These are phyloP conservation scores for Antitrichia curtipendula DNA, from an alignment of 225 moss, liverwort and hornwort species.

Conservation along the genomic window DNA sequence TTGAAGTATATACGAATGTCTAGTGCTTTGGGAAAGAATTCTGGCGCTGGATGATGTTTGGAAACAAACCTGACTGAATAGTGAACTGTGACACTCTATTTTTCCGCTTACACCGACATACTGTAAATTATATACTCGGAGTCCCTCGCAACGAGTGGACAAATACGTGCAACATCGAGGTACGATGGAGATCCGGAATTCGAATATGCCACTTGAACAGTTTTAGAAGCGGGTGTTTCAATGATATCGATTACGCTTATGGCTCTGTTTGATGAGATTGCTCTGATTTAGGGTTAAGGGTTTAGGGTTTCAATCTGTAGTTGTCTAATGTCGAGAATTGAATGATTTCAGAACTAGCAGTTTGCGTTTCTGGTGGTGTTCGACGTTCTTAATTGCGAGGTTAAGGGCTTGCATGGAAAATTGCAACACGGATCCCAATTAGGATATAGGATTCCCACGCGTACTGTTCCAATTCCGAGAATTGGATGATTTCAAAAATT, in stretches of 20 bases:
- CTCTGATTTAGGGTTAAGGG: neutral
- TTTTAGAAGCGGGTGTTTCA: neutral
- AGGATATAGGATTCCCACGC: neutral
- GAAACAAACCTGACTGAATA: neutral
- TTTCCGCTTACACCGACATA: neutral
- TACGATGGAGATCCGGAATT: neutral
- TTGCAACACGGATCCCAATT: neutral
- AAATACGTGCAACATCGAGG: neutral
- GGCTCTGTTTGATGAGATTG: neutral
- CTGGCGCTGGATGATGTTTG: neutral
- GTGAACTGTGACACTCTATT: neutral
- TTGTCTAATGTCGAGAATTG: neutral
- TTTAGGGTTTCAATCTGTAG: neutral
- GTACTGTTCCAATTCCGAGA: neutral
- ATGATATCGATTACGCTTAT: neutral
- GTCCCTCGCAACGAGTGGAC: neutral
- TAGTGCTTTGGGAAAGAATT: neutral
- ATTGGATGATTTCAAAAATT: neutral
- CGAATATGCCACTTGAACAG: neutral
- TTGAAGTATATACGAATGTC: neutral
- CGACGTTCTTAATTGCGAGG: neutral
- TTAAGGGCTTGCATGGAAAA: neutral
- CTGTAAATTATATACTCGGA: neutral
- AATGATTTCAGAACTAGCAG: neutral
- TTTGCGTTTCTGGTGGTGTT: neutral